Evolutionary conservation across 2,329 filamentous ascomycete species (phyloP), one percentile per base, ranked within the genome.

Genomic region (Xylaria sp.): DNA sequence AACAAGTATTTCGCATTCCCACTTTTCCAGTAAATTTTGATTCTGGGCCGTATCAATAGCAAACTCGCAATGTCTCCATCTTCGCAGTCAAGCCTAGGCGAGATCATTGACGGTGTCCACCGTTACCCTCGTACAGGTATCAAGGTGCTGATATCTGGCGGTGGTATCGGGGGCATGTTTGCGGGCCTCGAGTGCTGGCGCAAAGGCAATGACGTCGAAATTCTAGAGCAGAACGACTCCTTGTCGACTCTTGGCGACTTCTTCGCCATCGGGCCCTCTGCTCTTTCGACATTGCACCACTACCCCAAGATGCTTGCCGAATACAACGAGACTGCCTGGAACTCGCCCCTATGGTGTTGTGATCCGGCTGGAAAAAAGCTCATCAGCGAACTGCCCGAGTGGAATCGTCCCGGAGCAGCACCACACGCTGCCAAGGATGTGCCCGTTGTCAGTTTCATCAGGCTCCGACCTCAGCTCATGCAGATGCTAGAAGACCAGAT

Each of bases 271-370:
- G 66, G 66, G 1, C 66, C 66, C 19, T 68, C 66, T 53, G 66
- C 66, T 6, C 51, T 68, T 19, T 61, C 66, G n/a, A 68, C 66
- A 8, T 34, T 68, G 19, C 62, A 68, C 36, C 59, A 68, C 27
- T 68, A 65, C 11, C 66, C 66, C 3, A 65, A 54, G 57, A 68
- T 68, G 57, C 62, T 68, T 24, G 61, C 50, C n/a, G 62, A 68
- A 45, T 68, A 68, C 24, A 68, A 66, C 11, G 17, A 51, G 45
- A 68, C 34, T 8, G 17, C 66, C 2, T 65, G 58, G 51, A 68
- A 68, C 12, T 68, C 66, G 2, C 66, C 62, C 34, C 24, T 68
- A 2, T 68, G 66, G 66, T 68, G 66, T 62, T 68, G 66, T 42
- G 62, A 65, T 32, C 36, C 57, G 17, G 5, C 51, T 19, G 66